Evolutionary conservation across 208 protist species (phyloP), one percentile per base, ranked within the genome.

Genomic region (Leishmania tropica): DNA sequence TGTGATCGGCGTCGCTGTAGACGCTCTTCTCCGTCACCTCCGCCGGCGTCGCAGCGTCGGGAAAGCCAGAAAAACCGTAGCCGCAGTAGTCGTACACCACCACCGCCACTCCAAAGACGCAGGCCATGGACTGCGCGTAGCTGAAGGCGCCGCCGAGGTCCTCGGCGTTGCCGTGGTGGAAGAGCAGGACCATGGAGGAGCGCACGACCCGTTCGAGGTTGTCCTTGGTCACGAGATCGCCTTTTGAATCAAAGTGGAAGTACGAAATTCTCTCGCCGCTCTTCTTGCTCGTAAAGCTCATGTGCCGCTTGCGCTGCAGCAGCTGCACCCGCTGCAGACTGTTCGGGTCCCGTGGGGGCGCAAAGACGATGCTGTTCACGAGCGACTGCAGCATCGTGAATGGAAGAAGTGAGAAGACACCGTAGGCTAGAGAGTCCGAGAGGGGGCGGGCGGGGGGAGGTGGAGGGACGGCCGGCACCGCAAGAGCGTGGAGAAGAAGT

Each of bases 21-120:
- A 96, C 91, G 40, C 75, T 80, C 75, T 89, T 73, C 76, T 94
- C 91, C 42, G 74, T 83, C 51, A 83, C 47, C 15, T 62, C 28
- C 37, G 35, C 51, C 2, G 42, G 31, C 13, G 17, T 64, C 13
- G 65, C 24, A 21, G 10, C 54, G 45, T 58, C 19, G 5, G 40
- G 53, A 40, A 24, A 31, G 62, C 87, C 89, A 2, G 93, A 96
- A 77, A 92, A 85, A 37, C 93, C 93, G 81, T 95, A 96, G 21
- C 93, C 93, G 70, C 91, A 91, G 85, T 96, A 96, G 85, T 96
- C 93, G 79, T 94, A 96, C 35, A 64, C 88, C 28, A 96, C 67
- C 37, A 96, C 86, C 31, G 85, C 78, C 1, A 91, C 53, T 0
- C 79, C 73, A 21, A 95, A 77, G 0, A 68, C 68, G 53, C 78